Base-by-base conservation (phyloP, 352 stramenopile species). In the Phytophthora hybrid region DNA sequence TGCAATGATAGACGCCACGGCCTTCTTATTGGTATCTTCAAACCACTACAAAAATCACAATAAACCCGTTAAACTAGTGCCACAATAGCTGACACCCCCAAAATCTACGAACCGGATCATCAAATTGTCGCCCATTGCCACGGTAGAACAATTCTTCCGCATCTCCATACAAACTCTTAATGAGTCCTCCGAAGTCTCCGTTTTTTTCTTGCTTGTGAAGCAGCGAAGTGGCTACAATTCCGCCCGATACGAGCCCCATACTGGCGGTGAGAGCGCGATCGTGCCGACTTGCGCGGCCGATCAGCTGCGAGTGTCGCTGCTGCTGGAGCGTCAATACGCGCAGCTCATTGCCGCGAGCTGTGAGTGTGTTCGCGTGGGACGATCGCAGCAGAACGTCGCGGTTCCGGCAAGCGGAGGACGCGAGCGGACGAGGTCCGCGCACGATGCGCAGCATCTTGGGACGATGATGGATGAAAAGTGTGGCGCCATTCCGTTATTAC, bases 21-120 rank as follows among this genome's bases (percentile, higher is more conserved):
- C 78, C 37, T 82, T 90, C 41, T 78, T 78, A 57, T 92, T 94
- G 14, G 84, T 84, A 64, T 93, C 87, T 54, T 85, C 65, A n/a
- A 81, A 77, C 82, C 90, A 78, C 65, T 78, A 18, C 26, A 76
- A 61, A 76, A 61, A 55, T 14, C 16, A 55, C 7, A 21, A 63
- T 8, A 61, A 61, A 46, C 52, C 14, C 23, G 23, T 57, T 37
- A 57, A 37, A 19, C 21, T 0, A 37, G 11, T n/a, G 19, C 16
- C 11, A 10, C 8, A 23, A 52, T 5, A 73, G 11, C 53, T 29
- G 51, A 8, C 26, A 21, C 10, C 5, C 10, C 29, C 29, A 9
- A 10, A 51, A 46, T 44, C 26, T 6, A 14, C 63, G 44, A 78
- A 82, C 76, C 58, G 72, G 34, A 23, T 71, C 39, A n/a, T 73